Conservation (phyloP, 768 basidiomycete species). For the Imleria badia region DNA sequence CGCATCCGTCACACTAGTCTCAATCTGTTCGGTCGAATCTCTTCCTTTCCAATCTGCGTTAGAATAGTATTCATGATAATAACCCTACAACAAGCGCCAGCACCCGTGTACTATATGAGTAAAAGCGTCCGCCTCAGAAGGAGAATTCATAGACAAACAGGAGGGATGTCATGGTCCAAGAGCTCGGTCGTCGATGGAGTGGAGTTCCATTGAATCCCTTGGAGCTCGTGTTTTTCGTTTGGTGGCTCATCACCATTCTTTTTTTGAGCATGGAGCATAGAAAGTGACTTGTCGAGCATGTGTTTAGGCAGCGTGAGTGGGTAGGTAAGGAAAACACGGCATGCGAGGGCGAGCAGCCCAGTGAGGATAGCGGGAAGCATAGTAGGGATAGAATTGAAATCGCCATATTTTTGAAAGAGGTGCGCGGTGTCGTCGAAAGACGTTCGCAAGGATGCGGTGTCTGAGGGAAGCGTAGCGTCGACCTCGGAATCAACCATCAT, state of each 20-base stretch:
- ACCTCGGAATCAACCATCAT: slow-evolving; percentile 33
- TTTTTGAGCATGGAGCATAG: slow-evolving; percentile 33
- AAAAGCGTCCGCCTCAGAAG: slow-evolving; percentile 35
- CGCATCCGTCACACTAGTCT: slow-evolving; percentile 11
- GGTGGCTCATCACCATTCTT: slow-evolving; percentile 28
- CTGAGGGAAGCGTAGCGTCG: slow-evolving; percentile 30
- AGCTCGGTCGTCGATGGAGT: slow-evolving; percentile 28
- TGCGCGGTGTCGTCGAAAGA: slow-evolving; percentile 22
- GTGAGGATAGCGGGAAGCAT: slow-evolving; percentile 28
- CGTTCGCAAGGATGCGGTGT: slow-evolving; percentile 20
- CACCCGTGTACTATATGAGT: slow-evolving; percentile 45
- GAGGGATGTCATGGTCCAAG: slow-evolving; percentile 36
- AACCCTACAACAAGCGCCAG: slow-evolving; percentile 48
- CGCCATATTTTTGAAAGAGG: slow-evolving; percentile 23
- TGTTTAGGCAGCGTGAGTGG: slow-evolving; percentile 51
- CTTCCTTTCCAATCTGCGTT: slow-evolving; percentile 29
- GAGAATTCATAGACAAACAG: slow-evolving; percentile 53
- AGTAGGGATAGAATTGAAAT: slow-evolving; percentile 34
- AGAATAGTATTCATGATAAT: slow-evolving; percentile 40
- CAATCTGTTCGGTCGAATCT: slow-evolving; percentile 29
- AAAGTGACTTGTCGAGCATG: slow-evolving; percentile 36
- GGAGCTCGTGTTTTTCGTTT: slow-evolving; percentile 31
- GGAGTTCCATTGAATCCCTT: slow-evolving; percentile 24
- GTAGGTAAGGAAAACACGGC: slow-evolving; percentile 46
- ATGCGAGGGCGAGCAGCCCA: slow-evolving; percentile 47